These are phyloP conservation scores for Aspergillus chevalieri DNA, from an alignment of 2,329 filamentous ascomycete species.

Conservation along the genomic window DNA sequence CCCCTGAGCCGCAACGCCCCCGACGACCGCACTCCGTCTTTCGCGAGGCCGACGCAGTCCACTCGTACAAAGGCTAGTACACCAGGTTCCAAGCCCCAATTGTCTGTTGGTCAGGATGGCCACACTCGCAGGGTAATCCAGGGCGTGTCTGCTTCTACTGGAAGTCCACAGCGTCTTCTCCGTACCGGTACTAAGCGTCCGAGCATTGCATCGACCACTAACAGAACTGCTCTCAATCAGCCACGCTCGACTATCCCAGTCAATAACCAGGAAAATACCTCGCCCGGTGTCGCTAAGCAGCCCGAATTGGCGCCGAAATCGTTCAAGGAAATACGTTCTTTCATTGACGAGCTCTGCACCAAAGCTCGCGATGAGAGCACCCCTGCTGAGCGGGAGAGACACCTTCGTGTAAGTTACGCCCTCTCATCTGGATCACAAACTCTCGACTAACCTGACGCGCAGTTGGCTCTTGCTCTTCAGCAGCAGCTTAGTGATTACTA, in stretches of 20 bases:
- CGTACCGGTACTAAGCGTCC: background rate
- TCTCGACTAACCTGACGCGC: background rate
- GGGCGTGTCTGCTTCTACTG: slow-evolving; percentile 10
- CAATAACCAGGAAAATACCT: background rate
- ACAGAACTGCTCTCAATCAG: background rate
- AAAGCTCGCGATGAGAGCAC: slow-evolving; percentile 6
- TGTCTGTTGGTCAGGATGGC: slow-evolving; percentile 1
- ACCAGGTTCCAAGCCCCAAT: background rate
- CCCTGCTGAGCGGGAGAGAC: slow-evolving; percentile 8
- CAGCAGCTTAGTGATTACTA: slow-evolving; percentile 11
- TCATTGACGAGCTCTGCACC: slow-evolving; percentile 9
- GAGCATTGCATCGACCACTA: background rate
- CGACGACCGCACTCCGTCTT: slow-evolving; percentile 9
- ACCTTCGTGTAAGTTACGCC: slow-evolving; percentile 12
- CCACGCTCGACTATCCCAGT: background rate
- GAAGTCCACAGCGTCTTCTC: slow-evolving; percentile 10
- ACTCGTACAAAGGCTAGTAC: slow-evolving; percentile 10
- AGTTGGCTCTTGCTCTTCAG: slow-evolving; percentile 13
- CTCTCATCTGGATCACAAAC: background rate
- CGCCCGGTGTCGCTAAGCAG: background rate
- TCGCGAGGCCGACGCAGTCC: slow-evolving; percentile 13
- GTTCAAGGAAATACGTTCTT: background rate
- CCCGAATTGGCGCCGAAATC: background rate
- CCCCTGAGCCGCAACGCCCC: background rate
- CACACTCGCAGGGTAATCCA: slow-evolving; percentile 6